Conservation (phyloP, 768 basidiomycete genomes). For the Krasilnikovozyma curviuscula region DNA sequence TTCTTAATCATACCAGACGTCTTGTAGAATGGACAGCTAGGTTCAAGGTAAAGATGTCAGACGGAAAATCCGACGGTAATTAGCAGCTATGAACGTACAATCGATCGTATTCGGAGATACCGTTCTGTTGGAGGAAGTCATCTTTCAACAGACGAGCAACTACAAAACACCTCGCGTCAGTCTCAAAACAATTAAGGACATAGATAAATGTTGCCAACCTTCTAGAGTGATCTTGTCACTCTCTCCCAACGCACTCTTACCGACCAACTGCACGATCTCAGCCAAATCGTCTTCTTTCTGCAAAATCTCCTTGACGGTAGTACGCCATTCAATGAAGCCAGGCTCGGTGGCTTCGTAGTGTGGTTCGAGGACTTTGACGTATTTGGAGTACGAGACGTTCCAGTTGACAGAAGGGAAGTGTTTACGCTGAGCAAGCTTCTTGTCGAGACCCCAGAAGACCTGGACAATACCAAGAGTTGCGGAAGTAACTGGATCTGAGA, state of each 20-base stretch:
- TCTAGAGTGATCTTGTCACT: conserved; percentile 96
- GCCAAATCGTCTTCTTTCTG: conserved; percentile 98
- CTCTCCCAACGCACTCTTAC: conserved; percentile 92
- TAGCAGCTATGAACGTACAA: background rate
- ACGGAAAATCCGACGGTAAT: background rate
- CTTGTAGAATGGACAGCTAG: conserved; percentile 12
- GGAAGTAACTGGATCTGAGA: conserved; percentile 94
- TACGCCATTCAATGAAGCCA: conserved; percentile 86
- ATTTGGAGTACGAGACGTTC: conserved; percentile 99
- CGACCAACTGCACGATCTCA: conserved; percentile 98
- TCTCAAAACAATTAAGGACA: conserved; percentile 38
- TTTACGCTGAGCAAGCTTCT: conserved; percentile 95
- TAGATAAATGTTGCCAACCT: conserved; percentile 44
- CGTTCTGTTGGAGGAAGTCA: conserved; percentile 93
- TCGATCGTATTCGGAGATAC: conserved; percentile 44
- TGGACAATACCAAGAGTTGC: conserved; percentile 97
- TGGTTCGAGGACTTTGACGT: conserved; percentile 77
- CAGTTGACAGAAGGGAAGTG: conserved; percentile 99
- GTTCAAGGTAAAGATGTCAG: background rate
- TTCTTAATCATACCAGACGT: conserved; percentile 73
- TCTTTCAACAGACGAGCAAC: conserved; percentile 30
- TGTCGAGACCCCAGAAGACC: conserved; percentile 99
- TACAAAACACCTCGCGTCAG: conserved; percentile 6
- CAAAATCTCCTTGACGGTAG: conserved; percentile 82
- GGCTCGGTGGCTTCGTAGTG: conserved; percentile 80